phyloP scores from a whole-genome alignment of 1,284 basidiomycete genomes.

The Ustilago trichophora region DNA sequence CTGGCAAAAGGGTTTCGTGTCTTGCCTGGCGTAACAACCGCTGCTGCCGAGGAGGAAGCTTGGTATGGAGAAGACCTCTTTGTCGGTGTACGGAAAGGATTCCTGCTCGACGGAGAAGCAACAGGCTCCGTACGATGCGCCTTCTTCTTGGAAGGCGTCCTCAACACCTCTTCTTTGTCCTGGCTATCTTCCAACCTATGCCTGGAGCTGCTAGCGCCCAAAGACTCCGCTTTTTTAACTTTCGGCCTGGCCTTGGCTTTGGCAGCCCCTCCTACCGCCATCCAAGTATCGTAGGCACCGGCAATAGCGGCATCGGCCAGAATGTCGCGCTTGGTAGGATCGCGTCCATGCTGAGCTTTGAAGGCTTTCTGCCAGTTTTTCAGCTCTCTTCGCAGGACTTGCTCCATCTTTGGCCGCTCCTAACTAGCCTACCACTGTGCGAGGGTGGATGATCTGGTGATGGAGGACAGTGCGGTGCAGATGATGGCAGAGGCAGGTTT shows the following conservation, averaged over 20 bases:
- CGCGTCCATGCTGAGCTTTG: conserved; percentile 47
- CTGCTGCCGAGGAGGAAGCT: neutral
- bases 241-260: too few species aligned
- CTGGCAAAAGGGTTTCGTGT: conserved; percentile 30
- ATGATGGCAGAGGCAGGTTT: too few species aligned
- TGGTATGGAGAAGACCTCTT: neutral
- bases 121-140: neutral
- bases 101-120: conserved; percentile 4
- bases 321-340: conserved; percentile 57
- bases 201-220: too few species aligned
- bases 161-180: conserved; percentile 13
- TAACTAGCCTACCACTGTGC: too few species aligned
- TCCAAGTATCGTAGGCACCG: conserved; percentile 56
- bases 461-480: too few species aligned
- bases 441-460: too few species aligned
- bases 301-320: conserved; percentile 47
- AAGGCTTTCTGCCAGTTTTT: conserved; percentile 47
- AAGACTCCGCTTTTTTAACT: too few species aligned
- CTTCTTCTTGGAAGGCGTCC: conserved; percentile 28
- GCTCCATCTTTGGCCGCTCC: conserved; percentile 37
- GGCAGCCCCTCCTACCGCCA: conserved; percentile 39
- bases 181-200: neutral
- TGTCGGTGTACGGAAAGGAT: conserved; percentile 32
- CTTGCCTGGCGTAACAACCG: neutral
- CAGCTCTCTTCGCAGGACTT: conserved; percentile 43